Evolutionary conservation across 352 stramenopile species (phyloP), one percentile per base, ranked within the genome.

Genomic region (Peronosclerospora sorghi): DNA sequence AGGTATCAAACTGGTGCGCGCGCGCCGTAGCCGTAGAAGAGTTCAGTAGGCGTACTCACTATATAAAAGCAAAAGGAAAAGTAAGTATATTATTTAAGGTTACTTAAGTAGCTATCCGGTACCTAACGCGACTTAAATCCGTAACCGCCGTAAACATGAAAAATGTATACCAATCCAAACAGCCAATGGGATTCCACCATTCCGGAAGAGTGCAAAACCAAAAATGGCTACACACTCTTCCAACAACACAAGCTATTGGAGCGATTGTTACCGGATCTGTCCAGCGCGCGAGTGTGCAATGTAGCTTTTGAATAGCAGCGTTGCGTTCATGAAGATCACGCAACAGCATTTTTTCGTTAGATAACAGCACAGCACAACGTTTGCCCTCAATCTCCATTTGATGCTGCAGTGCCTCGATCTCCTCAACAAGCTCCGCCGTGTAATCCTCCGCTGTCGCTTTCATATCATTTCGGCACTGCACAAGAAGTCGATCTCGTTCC

Each of bases 281-380:
- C 51, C 3, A 41, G 59, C 4, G 17, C n/a, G 8, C 47, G 17
- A 84, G 29, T 2, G 56, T 64, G 13, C 59, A 65, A 41, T 87
- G 56, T 8, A 87, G 49, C 47, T 74, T 81, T 12, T 44, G 45
- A 36, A 84, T 62, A 18, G 57, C 57, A 8, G 58, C 34, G 37
- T 76, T 80, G n/a, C 73, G 69, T 38, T 87, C 72, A n/a, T 71
- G 67, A 28, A 87, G 64, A 47, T 87, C 75, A 7, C 71, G 69
- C 35, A 83, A 42, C 35, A 87, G 51, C 8, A 60, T 80, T 49
- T 85, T 82, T 47, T 87, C 75, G 41, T 87, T 85, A 10, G 47
- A 26, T 8, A 83, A 37, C 34, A 87, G 48, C n/a, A 77, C 59
- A 2, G 65, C 70, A 43, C 64, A 82, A 1, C 70, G 67, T 52